phyloP scores from a whole-genome alignment of 129 eudicot genomes.

The Ambrosia trifida region DNA sequence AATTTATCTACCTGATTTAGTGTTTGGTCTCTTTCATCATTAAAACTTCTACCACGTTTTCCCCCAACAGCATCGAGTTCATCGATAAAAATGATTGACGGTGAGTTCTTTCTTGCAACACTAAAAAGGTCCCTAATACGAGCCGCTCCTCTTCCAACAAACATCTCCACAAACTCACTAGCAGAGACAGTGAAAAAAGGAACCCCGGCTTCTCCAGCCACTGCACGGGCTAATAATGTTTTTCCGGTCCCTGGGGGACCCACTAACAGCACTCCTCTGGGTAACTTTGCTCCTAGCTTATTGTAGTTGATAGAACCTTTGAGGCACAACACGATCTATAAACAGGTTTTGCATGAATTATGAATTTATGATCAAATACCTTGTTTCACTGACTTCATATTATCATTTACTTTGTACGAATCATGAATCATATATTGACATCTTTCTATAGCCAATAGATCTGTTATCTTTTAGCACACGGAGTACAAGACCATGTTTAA shows the following conservation, averaged over 20 bases:
- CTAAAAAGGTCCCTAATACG: constrained; percentile 93
- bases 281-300: constrained; percentile 91
- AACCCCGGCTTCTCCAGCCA: constrained; percentile 99
- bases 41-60: constrained; percentile 96
- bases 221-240: constrained; percentile 96
- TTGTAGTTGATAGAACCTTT: constrained; percentile 86
- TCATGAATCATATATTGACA: not conserved
- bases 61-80: constrained; percentile 99
- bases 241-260: constrained; percentile 99
- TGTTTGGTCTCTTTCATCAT: constrained; percentile 99
- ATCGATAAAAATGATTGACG: constrained; percentile 91
- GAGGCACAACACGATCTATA: constrained; percentile 81
- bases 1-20: constrained; percentile 70
- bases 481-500: not conserved
- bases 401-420: not conserved
- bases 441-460: not conserved
- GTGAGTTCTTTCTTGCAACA: constrained; percentile 87
- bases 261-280: constrained; percentile 89
- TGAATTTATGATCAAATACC: not conserved
- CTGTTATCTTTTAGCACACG: constrained; percentile 1
- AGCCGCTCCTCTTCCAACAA: constrained; percentile 99
- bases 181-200: constrained; percentile 96
- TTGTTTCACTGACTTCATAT: constrained; percentile 10
- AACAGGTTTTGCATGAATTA: constrained; percentile 19
- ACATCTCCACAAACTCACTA: constrained; percentile 96